Evolutionary conservation across 1,284 basidiomycete species (phyloP).

Genomic region (Apiotrichum akiyoshidainum): DNA sequence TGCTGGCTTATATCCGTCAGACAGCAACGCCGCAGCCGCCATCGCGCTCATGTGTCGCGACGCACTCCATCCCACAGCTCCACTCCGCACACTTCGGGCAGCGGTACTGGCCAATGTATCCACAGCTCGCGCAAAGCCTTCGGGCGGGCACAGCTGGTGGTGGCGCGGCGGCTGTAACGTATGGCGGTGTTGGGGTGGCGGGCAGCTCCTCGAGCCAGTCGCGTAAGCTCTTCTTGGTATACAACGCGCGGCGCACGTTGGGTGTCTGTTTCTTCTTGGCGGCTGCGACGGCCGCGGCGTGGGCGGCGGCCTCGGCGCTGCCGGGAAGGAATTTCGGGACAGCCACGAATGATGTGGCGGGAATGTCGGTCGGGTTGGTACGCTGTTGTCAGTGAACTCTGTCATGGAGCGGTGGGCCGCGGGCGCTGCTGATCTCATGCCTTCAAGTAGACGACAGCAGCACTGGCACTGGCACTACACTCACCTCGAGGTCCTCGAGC

Average conservation of each 20-base stretch:
- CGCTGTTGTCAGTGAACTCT: slow-evolving; percentile 26
- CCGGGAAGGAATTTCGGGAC: slow-evolving; percentile 17
- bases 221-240: slow-evolving; percentile 42
- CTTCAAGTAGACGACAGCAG: too few species aligned
- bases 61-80: slow-evolving; percentile 37
- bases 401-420: neutral
- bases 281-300: slow-evolving; percentile 8
- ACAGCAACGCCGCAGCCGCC: slow-evolving; percentile 41
- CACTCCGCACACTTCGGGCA: slow-evolving; percentile 43
- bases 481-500: slow-evolving; percentile 49
- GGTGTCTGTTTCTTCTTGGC: slow-evolving; percentile 46
- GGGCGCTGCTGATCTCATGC: too few species aligned
- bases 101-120: slow-evolving; percentile 39
- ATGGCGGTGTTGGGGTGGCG: slow-evolving; percentile 32
- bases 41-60: slow-evolving; percentile 41
- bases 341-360: slow-evolving; percentile 35
- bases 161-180: slow-evolving; percentile 33
- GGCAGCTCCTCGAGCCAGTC: slow-evolving; percentile 50
- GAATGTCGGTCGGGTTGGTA: slow-evolving; percentile 49
- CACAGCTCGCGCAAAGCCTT: slow-evolving; percentile 41
- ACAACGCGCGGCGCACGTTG: slow-evolving; percentile 46
- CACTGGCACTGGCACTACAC: slow-evolving; percentile 3
- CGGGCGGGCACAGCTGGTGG: slow-evolving; percentile 32
- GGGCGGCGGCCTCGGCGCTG: slow-evolving; percentile 3
- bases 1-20: neutral